These are phyloP conservation scores for Bauhinia variegata DNA, from an alignment of 306 rosid species.

Conservation along the genomic window DNA sequence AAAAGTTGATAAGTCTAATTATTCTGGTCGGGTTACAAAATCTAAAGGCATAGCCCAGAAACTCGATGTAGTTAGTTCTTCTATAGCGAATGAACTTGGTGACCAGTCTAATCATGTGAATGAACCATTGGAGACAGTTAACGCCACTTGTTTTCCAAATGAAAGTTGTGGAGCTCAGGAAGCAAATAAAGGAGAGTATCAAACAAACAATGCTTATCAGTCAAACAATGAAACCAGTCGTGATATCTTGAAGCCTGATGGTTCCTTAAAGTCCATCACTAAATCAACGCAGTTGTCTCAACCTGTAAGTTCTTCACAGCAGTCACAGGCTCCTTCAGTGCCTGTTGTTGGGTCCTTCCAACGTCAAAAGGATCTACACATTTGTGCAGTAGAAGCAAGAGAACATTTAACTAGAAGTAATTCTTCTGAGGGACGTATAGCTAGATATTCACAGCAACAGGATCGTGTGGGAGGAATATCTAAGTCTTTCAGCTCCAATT, in stretches of 20 bases:
- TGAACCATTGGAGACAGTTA: slow-evolving; percentile 37
- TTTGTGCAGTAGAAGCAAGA: slow-evolving; percentile 28
- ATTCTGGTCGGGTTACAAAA: slow-evolving; percentile 47
- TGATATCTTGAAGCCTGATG: slow-evolving; percentile 30
- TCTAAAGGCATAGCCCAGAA: slow-evolving; percentile 48
- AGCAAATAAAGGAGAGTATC: slow-evolving; percentile 32
- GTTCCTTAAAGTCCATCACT: slow-evolving; percentile 27
- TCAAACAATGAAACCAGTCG: slow-evolving; percentile 34
- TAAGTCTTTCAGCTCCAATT: slow-evolving; percentile 30
- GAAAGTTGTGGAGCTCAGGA: slow-evolving; percentile 38
- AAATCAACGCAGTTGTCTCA: slow-evolving; percentile 35
- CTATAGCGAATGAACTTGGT: slow-evolving; percentile 37
- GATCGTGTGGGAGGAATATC: slow-evolving; percentile 22
- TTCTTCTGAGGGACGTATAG: slow-evolving; percentile 25
- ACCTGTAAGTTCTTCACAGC: slow-evolving; percentile 35
- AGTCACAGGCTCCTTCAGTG: slow-evolving; percentile 30
- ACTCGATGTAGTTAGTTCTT: slow-evolving; percentile 39
- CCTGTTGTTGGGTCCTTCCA: slow-evolving; percentile 37
- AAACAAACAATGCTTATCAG: slow-evolving; percentile 34
- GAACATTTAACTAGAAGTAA: slow-evolving; percentile 31
- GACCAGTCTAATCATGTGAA: slow-evolving; percentile 40
- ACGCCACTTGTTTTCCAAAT: slow-evolving; percentile 26
- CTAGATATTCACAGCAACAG: slow-evolving; percentile 29
- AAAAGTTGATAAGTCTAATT: slow-evolving; percentile 29
- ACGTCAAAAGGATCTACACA: slow-evolving; percentile 42